Evolutionary conservation across 805 yeast species (phyloP), one percentile per base, ranked within the genome.

Genomic region (Yarrowia sp.): DNA sequence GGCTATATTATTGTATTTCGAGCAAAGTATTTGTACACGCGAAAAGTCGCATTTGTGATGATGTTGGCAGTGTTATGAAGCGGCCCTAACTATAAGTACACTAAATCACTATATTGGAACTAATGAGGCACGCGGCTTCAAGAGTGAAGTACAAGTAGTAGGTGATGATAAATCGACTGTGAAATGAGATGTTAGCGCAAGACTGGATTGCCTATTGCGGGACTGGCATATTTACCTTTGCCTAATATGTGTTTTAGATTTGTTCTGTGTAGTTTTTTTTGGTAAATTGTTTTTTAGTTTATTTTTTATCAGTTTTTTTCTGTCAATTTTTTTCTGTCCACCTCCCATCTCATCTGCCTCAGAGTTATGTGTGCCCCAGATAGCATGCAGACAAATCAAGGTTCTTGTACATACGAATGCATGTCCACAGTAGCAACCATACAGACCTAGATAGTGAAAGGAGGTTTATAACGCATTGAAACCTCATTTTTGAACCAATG

Each of bases 71-170:
- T 26, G 32, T n/a, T 24, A 7, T 17, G 36, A 30, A 26, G 54
- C 26, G 38, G 54, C 8, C n/a, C n/a, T n/a, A n/a, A n/a, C n/a
- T 26, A 26, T 26, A 26, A 26, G 8, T n/a, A n/a, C n/a, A 26
- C 30, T 26, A 5, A 8, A 8, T 6, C 38, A 26, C 38, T 48
- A 48, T 30, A 14, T 32, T 48, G 38, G 38, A 16, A 8, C 54
- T 48, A 48, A 48, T 48, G 54, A 48, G 54, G 32, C 54, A 30
- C 19, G 32, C 54, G 54, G 54, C 54, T 26, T 40, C 22, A 17
- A 16, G 8, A 16, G 17, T 10, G 17, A n/a, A n/a, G n/a, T n/a
- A n/a, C 30, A 26, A 26, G 30, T 26, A 8, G 30, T 5, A n/a
- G n/a, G n/a, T n/a, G n/a, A n/a, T n/a, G n/a, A n/a, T n/a, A n/a